phyloP scores from a whole-genome alignment of 352 stramenopile genomes.

The Elongisporangium undulatum region DNA sequence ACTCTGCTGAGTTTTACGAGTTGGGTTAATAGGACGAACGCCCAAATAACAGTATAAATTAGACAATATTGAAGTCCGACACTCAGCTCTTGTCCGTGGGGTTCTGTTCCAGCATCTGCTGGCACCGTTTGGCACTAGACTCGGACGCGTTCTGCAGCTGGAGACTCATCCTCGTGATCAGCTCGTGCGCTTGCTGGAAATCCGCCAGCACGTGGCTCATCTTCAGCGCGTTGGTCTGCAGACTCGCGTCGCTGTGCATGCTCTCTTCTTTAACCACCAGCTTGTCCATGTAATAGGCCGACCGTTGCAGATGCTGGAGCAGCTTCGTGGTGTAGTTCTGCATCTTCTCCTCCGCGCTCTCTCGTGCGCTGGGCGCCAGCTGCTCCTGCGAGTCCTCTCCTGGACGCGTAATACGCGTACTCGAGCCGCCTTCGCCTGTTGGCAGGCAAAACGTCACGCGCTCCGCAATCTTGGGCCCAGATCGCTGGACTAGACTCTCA shows the following conservation, averaged over 20 bases:
- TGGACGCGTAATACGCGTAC: constrained; percentile 35
- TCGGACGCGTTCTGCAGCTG: constrained; percentile 33
- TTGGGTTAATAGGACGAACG: neutral
- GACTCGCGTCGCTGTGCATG: constrained; percentile 36
- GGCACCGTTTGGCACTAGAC: constrained; percentile 21
- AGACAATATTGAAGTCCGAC: no score
- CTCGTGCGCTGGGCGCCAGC: constrained; percentile 6
- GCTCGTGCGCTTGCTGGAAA: constrained; percentile 28
- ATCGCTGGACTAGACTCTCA: neutral
- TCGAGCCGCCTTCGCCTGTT: constrained; percentile 20
- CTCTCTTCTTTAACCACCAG: constrained; percentile 44
- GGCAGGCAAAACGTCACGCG: constrained; percentile 53
- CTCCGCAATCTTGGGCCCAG: constrained; percentile 36
- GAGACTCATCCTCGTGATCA: constrained; percentile 28
- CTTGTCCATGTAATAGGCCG: constrained; percentile 59
- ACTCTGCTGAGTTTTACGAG: neutral
- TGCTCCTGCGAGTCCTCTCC: constrained; percentile 52
- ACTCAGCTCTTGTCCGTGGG: neutral
- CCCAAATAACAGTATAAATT: neutral
- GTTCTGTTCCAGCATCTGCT: constrained; percentile 17
- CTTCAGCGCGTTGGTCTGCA: constrained; percentile 22
- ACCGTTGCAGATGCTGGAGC: constrained; percentile 56
- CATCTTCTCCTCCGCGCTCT: constrained; percentile 37
- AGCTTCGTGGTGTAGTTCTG: constrained; percentile 47
- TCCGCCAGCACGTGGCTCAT: constrained; percentile 27